Evolutionary conservation across 2,329 filamentous ascomycete species (phyloP), one percentile per base, ranked within the genome.

Genomic region (Zalaria obscura): DNA sequence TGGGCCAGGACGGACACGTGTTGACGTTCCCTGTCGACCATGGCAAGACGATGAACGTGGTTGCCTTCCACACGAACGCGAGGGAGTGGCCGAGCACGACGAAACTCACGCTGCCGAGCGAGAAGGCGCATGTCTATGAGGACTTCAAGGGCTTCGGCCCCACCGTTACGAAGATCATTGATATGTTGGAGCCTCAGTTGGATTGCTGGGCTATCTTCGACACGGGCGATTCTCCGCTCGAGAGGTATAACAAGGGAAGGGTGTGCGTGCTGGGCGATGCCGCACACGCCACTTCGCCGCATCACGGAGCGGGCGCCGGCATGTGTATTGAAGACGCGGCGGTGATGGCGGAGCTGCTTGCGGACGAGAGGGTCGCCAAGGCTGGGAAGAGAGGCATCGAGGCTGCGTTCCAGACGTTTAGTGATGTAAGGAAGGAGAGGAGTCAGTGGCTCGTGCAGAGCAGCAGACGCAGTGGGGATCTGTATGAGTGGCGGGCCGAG

Each of bases 21-120:
- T 62, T 81, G 25, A 76, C 70, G 0, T 81, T 80, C 51, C 73
- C 78, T 0, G 74, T 81, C 6, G 69, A 71, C 4, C 61, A 66
- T n/a, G 69, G 68, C 6, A 61, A 64, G 5, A 64, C 69, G 3
- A 68, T 80, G 58, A 81, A 81, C 52, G 64, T 73, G 2, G 65
- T 75, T 18, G 65, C 62, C 1, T 69, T 73, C 38, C 62, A 66
- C 9, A 56, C 64, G 32, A 46, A 46, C 6, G 11, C 45, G 3
- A 40, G 40, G 1, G 44, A 51, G 32, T 55, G 53, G 53, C 50
- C 48, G 5, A 48, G 50, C 37, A 40, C 45, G 40, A 41, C 46
- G 11, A 44, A 47, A 10, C 45, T 55, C 8, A 53, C 50, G 0
- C 39, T 46, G 5, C 48, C 48, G 3, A 48, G 47, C 7, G 49